phyloP scores from a whole-genome alignment of 495 filamentous ascomycete species.

The Penicillium maclennaniae region DNA sequence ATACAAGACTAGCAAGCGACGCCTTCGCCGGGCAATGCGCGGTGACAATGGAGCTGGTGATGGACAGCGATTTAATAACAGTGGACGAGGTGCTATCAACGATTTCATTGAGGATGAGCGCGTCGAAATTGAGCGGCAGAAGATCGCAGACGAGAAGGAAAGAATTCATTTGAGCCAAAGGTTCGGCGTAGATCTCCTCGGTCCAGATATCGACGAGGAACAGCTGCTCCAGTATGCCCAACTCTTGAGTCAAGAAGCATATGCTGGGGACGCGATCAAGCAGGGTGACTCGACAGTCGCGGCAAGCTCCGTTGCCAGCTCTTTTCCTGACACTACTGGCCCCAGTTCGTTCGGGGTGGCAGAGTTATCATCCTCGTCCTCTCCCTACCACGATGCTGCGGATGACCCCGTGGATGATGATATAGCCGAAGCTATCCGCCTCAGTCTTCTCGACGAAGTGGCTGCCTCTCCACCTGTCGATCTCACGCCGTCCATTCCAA shows the following conservation, averaged over 20 bases:
- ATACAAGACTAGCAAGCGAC: constrained; percentile 60
- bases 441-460: constrained; percentile 61
- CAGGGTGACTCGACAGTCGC: constrained; percentile 40
- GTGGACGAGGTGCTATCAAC: constrained; percentile 59
- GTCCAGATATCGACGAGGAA: constrained; percentile 71
- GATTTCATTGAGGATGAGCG: constrained; percentile 82
- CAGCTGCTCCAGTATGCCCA: constrained; percentile 86
- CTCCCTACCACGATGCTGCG: constrained; percentile 36
- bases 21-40: constrained; percentile 55
- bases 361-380: constrained; percentile 42
- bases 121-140: constrained; percentile 74
- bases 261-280: constrained; percentile 57
- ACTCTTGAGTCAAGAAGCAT: constrained; percentile 79
- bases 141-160: constrained; percentile 56
- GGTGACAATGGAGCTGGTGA: constrained; percentile 53
- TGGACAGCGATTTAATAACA: constrained; percentile 53
- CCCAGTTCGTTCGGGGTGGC: constrained; percentile 49
- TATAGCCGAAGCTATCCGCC: constrained; percentile 74
- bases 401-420: constrained; percentile 66
- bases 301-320: constrained; percentile 45
- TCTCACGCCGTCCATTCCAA: constrained; percentile 44
- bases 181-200: constrained; percentile 76
- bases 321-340: constrained; percentile 40
- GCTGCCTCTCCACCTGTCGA: constrained; percentile 12
- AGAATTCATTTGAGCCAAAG: constrained; percentile 64